These are phyloP conservation scores for Cercospora citrullina DNA, from an alignment of 2,329 filamentous ascomycete genomes.

Conservation along the genomic window DNA sequence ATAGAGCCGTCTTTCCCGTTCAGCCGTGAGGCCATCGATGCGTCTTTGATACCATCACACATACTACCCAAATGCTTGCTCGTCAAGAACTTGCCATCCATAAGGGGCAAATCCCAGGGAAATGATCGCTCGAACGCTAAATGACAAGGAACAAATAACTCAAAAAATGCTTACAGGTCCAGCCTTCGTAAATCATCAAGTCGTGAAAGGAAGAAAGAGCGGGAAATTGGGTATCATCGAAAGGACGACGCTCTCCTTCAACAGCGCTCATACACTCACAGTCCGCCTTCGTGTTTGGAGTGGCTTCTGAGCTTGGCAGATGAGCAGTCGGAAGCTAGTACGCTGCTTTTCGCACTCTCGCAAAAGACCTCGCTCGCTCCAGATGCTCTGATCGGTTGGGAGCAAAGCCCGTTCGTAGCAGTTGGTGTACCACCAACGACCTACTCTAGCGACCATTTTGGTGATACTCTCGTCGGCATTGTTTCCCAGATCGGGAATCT, in stretches of 20 bases:
- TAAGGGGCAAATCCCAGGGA: background rate
- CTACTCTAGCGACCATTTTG: slow-evolving; percentile 87
- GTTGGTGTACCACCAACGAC: slow-evolving; percentile 92
- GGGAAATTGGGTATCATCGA: background rate
- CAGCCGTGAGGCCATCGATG: slow-evolving; percentile 8
- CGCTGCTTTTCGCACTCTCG: slow-evolving; percentile 82
- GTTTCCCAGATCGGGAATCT: slow-evolving; percentile 28
- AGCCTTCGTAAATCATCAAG: slow-evolving; percentile 21
- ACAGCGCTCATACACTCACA: slow-evolving; percentile 47
- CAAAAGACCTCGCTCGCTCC: slow-evolving; percentile 72
- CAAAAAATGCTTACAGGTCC: slow-evolving; percentile 22
- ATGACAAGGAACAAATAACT: slow-evolving; percentile 4
- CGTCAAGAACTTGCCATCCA: background rate
- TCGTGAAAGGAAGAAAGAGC: background rate
- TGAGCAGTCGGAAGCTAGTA: slow-evolving; percentile 85
- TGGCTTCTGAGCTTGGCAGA: slow-evolving; percentile 87
- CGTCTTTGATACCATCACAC: slow-evolving; percentile 3
- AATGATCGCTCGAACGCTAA: slow-evolving; percentile 27
- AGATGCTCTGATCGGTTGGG: slow-evolving; percentile 65
- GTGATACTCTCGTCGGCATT: slow-evolving; percentile 78
- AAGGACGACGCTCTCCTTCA: background rate
- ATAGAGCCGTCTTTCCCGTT: background rate
- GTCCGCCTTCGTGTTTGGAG: slow-evolving; percentile 49
- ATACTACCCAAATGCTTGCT: background rate
- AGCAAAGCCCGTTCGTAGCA: slow-evolving; percentile 72